These are phyloP conservation scores for Babesia bigemina DNA, from an alignment of 169 alveolate species.

Conservation along the genomic window DNA sequence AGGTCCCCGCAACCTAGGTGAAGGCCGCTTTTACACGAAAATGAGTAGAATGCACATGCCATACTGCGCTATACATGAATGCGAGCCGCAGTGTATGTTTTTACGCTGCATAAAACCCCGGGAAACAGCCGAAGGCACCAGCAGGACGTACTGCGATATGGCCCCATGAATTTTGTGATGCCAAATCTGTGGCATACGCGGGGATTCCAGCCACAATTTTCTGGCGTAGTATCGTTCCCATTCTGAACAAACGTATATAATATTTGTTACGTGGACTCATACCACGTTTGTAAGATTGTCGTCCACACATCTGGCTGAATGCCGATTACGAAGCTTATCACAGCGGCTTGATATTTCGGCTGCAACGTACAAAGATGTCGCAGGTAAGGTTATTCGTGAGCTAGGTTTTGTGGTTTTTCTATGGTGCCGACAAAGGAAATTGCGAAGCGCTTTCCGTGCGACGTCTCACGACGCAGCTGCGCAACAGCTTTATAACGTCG, in stretches of 20 bases:
- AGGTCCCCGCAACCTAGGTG: too few relatives aligned
- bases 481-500: background rate
- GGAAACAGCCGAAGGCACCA: too few relatives aligned
- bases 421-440: background rate
- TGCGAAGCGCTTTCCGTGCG: background rate
- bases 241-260: background rate
- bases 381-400: background rate
- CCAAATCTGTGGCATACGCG: background rate
- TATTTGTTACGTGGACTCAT: background rate
- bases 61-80: too few relatives aligned
- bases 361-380: slow-evolving; percentile 4
- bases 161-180: slow-evolving; percentile 35
- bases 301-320: background rate
- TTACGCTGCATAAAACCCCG: too few relatives aligned
- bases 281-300: background rate
- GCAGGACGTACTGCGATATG: too few relatives aligned
- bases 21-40: too few relatives aligned
- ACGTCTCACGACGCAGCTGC: background rate
- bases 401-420: too few relatives aligned
- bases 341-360: background rate
- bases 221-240: background rate
- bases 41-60: too few relatives aligned
- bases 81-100: too few relatives aligned
- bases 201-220: background rate
- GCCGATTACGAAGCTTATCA: background rate